These are phyloP conservation scores for Trametes versicolor DNA, from an alignment of 1,284 basidiomycete genomes.

Conservation along the genomic window DNA sequence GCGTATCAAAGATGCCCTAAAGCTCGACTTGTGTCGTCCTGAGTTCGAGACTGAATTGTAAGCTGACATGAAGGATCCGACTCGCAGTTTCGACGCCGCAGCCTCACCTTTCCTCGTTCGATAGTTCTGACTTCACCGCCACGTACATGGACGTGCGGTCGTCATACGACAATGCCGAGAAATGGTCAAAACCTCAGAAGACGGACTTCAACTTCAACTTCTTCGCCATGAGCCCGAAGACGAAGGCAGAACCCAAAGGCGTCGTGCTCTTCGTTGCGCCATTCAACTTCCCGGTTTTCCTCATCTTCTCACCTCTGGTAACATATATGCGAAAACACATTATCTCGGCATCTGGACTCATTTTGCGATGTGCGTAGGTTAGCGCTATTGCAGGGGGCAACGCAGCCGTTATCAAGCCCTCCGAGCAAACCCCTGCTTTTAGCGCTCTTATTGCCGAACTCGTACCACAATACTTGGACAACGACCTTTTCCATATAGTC, in stretches of 20 bases:
- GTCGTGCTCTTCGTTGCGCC: slow-evolving; percentile 67
- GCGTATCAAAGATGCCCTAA: slow-evolving; percentile 63
- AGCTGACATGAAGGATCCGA: slow-evolving; percentile 26
- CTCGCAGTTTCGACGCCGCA: neutral
- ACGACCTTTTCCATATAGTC: slow-evolving; percentile 72
- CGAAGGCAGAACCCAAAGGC: slow-evolving; percentile 82
- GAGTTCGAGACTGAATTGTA: slow-evolving; percentile 65
- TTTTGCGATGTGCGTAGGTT: slow-evolving; percentile 1
- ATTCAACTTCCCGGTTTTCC: slow-evolving; percentile 65
- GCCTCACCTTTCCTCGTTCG: neutral
- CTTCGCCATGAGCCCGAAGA: slow-evolving; percentile 63
- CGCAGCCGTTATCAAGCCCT: slow-evolving; percentile 77
- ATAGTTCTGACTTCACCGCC: slow-evolving; percentile 66
- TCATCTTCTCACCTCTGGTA: slow-evolving; percentile 63
- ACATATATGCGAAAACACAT: neutral
- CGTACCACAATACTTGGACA: slow-evolving; percentile 82
- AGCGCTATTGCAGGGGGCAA: slow-evolving; percentile 83
- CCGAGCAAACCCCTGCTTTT: slow-evolving; percentile 73
- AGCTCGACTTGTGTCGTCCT: slow-evolving; percentile 66
- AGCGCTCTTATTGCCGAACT: slow-evolving; percentile 78
- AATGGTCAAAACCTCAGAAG: slow-evolving; percentile 70
- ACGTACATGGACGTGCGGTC: slow-evolving; percentile 69
- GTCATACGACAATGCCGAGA: slow-evolving; percentile 72
- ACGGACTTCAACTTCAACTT: slow-evolving; percentile 64
- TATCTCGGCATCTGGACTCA: neutral